Percentiles rank a stretch among this genome's conserved stretches.
Conservation (phyloP, 768 basidiomycete genomes). For the Bullera alba region DNA sequence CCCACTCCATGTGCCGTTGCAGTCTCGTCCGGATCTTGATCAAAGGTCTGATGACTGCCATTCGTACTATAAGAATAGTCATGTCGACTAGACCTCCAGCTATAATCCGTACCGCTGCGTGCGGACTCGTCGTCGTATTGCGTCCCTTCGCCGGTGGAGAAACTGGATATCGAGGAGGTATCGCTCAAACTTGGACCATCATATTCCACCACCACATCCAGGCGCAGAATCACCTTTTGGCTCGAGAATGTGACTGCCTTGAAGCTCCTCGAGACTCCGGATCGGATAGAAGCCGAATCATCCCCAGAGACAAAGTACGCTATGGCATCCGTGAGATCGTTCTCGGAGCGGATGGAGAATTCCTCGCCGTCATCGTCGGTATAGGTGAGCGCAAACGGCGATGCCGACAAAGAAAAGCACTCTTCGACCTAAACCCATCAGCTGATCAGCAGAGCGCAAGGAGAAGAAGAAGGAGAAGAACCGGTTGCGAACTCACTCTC, state of each 20-base stretch:
- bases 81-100: neutral
- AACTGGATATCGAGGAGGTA: conserved; percentile 69
- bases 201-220: conserved; percentile 75
- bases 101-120: neutral
- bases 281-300: conserved; percentile 64
- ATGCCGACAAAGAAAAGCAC: conserved; percentile 66
- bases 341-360: conserved; percentile 58
- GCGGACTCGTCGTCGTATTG: neutral
- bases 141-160: conserved; percentile 53
- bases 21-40: too few species aligned
- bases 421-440: conserved; percentile 63
- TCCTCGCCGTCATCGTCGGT: conserved; percentile 75
- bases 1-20: too few species aligned
- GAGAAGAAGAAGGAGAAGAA: neutral
- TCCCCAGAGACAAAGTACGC: conserved; percentile 70
- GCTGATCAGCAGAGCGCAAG: neutral
- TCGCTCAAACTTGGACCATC: conserved; percentile 88
- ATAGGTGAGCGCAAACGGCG: conserved; percentile 68
- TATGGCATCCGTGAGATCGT: conserved; percentile 77
- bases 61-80: too few species aligned
- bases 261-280: conserved; percentile 55
- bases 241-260: conserved; percentile 44
- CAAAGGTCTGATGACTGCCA: too few species aligned
- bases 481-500: conserved; percentile 54
- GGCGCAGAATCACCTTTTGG: conserved; percentile 66